Base-by-base conservation (phyloP, 2,329 filamentous ascomycete species). In the Diatrype stigma region DNA sequence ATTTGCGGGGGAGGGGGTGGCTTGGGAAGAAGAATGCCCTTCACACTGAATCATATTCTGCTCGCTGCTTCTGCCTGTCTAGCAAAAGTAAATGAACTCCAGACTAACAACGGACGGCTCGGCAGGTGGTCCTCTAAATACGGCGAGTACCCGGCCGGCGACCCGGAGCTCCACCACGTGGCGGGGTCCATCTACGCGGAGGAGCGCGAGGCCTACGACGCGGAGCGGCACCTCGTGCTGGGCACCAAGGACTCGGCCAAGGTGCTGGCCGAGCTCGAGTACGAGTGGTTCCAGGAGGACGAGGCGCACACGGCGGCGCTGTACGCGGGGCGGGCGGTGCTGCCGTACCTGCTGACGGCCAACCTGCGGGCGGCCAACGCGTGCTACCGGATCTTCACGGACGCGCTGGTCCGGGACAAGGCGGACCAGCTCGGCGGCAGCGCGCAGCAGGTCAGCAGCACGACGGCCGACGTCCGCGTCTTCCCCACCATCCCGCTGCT, bases 151-250 rank as follows among this genome's bases (percentile, higher is more conserved):
- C 92, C 94, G 45, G 88, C 90, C 47, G 94, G 94, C 53, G 94
- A 99, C 65, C 88, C 93, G 2, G 94, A 97, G 63, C 77, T 99
- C 50, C 94, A 99, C 71, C 92, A 97, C 72, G 91, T 96, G 42
- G 86, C 86, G 34, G 94, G 94, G 47, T 85, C 84, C 30, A 75
- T 96, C 42, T 96, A 90, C 68, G 93, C 92, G n/a, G 87, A 95
- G 64, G 93, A 96, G 62, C 87, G 92, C 69, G 90, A 96, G 55
- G 82, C 87, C 23, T 96, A 96, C 75, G 92, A 96, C 53, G 94
- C 95, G 14, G 95, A 99, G 71, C 82, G 85, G 60, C 94, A 99
- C 70, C 79, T 99, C 50, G 71, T 92, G 46, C 79, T 96, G 37
- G 95, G 94, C 54, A 97, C 91, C 10, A 88, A 87, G 61, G 91